Evolutionary conservation across 2,329 filamentous ascomycete species (phyloP).

Genomic region (Coccinonectria pachysandricola): DNA sequence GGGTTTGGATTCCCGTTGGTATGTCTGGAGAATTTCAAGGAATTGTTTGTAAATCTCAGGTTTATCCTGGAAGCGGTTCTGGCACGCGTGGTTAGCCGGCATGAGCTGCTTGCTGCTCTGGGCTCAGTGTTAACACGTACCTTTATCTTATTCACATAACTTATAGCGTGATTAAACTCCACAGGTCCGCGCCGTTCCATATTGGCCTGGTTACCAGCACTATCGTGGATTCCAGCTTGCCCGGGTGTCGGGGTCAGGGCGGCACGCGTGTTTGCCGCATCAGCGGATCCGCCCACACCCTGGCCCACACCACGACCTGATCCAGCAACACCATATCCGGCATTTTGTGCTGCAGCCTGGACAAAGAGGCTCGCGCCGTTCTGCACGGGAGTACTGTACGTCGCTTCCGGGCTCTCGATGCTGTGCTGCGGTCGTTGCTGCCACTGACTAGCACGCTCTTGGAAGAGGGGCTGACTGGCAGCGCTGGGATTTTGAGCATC

Average conservation of each 20-base stretch:
- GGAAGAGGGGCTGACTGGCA: conserved; percentile 35
- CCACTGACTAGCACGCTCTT: conserved; percentile 43
- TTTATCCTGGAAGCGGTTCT: conserved; percentile 95
- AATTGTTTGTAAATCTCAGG: conserved; percentile 99
- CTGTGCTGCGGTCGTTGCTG: conserved; percentile 46
- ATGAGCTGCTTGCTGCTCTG: conserved; percentile 2
- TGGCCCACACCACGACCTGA: conserved; percentile 19
- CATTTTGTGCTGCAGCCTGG: conserved; percentile 29
- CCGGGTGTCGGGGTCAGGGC: conserved; percentile 52
- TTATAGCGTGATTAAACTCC: conserved; percentile 98
- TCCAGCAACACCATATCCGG: conserved; percentile 22
- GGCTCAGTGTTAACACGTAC: conserved; percentile 36
- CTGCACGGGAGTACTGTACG: conserved; percentile 49
- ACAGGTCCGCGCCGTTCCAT: conserved; percentile 86
- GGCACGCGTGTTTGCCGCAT: conserved; percentile 38
- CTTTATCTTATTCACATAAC: conserved; percentile 99
- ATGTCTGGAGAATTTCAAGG: conserved; percentile 93
- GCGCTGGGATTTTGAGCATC: conserved; percentile 31
- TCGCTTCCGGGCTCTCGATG: conserved; percentile 51
- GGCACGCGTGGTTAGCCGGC: conserved; percentile 13
- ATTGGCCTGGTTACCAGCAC: conserved; percentile 46
- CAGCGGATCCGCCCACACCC: conserved; percentile 25
- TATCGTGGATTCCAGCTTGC: conserved; percentile 51
- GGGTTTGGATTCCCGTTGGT: conserved; percentile 94
- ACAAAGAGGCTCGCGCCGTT: conserved; percentile 39